Base-by-base conservation (phyloP, 202 grass and related monocot genomes). In the Saccharum hybrid region DNA sequence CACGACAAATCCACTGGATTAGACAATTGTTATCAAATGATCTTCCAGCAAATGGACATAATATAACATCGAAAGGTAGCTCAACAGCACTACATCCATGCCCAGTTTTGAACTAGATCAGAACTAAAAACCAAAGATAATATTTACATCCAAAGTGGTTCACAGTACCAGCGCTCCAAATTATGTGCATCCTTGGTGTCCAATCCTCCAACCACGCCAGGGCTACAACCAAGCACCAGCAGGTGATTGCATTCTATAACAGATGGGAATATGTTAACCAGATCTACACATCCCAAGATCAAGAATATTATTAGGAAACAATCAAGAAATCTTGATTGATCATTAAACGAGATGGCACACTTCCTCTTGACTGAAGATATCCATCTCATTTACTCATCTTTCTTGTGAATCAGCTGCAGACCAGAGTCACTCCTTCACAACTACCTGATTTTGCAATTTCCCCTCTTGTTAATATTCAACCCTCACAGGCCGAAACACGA, bases 401-500 rank as follows among this genome's bases (percentile, higher is more conserved):
- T 76, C 30, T 37, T 83, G 21, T 22, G 68, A 74, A 86, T 64
- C 60, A 79, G 62, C 60, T 83, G 68, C 79, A 74, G n/a, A 74
- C 18, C 31, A n/a, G 19, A 42, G 36, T 54, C 42, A 64, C 34
- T 90, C 18, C 72, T 54, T 88, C 76, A 78, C 15, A 77, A 18
- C 5, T 79, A n/a, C 59, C 37, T 83, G 79, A 76, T 56, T 64
- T 67, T 37, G 2, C 11, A 62, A 57, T 42, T 62, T 38, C 41
- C 19, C 19, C 16, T 71, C 19, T 33, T 54, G 67, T 80, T 82
- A 97, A 86, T 92, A 96, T 67, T 98, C 96, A 51, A 75, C 23
- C 46, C 75, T 88, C 56, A 79, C 63, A 15, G 91, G 83, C 63
- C 76, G 66, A 85, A 98, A 95, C 7, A 98, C 81, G 41, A 88